These are phyloP conservation scores for Scleroderma citrinum DNA, from an alignment of 768 basidiomycete species.

Conservation along the genomic window DNA sequence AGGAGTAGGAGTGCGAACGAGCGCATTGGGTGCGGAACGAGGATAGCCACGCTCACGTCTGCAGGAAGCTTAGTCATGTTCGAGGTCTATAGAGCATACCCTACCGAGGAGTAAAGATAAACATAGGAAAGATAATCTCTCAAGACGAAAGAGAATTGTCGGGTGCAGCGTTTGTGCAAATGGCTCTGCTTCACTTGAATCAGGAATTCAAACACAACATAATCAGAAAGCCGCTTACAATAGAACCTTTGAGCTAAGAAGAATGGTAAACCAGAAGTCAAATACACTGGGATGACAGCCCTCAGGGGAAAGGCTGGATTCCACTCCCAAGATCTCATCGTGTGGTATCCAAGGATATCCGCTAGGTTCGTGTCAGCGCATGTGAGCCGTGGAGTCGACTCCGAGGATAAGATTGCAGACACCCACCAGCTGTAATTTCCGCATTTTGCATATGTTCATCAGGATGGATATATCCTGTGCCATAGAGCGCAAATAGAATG, in stretches of 20 bases:
- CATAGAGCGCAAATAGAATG: constrained; percentile 26
- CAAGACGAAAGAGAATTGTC: constrained; percentile 21
- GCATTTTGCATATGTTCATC: constrained; percentile 39
- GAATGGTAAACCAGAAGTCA: constrained; percentile 31
- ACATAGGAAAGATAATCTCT: constrained; percentile 27
- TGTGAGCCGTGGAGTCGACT: constrained; percentile 3
- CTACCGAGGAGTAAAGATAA: constrained; percentile 31
- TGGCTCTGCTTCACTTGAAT: constrained; percentile 10
- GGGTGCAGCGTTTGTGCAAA: constrained; percentile 4
- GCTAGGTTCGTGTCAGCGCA: constrained; percentile 15
- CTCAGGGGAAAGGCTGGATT: constrained; percentile 27
- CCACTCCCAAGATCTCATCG: constrained; percentile 36
- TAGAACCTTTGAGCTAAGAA: constrained; percentile 9
- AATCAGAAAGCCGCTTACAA: constrained; percentile 1
- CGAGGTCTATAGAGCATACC: neutral
- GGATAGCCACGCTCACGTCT: constrained; percentile 21
- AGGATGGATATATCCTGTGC: constrained; percentile 36
- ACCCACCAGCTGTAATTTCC: constrained; percentile 32
- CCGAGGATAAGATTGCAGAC: constrained; percentile 1
- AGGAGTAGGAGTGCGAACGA: constrained; percentile 23
- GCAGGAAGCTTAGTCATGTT: constrained; percentile 3
- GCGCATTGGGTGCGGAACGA: constrained; percentile 17
- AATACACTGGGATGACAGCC: constrained; percentile 28
- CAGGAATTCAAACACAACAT: constrained; percentile 18
- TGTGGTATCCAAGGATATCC: constrained; percentile 21